Conservation (phyloP, 2,329 filamentous ascomycete species). For the Nothomitra cinnamomea region DNA sequence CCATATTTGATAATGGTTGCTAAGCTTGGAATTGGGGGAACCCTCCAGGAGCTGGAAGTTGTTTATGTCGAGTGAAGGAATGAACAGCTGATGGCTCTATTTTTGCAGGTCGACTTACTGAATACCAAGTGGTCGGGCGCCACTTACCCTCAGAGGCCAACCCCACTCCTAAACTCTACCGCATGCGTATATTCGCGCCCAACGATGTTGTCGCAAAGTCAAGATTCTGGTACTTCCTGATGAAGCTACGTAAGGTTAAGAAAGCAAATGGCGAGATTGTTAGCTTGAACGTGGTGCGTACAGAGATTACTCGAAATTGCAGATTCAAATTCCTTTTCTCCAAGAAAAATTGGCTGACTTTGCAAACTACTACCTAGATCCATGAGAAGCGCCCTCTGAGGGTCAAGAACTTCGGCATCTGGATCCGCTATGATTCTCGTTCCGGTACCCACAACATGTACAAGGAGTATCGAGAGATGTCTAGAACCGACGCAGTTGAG, state of each 20-base stretch:
- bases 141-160: constrained; percentile 96
- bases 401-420: constrained; percentile 99
- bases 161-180: constrained; percentile 96
- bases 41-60: background rate
- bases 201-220: constrained; percentile 98
- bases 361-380: constrained; percentile 42
- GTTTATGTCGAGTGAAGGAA: background rate
- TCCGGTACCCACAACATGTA: constrained; percentile 99
- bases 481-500: constrained; percentile 86
- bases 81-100: background rate
- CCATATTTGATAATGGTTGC: background rate
- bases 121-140: constrained; percentile 99
- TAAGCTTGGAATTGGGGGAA: background rate
- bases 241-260: constrained; percentile 99
- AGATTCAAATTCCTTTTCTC: background rate
- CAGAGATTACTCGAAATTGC: background rate
- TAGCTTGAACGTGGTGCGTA: constrained; percentile 79
- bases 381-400: constrained; percentile 97
- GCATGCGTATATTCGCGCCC: constrained; percentile 98
- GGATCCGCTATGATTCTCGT: constrained; percentile 99
- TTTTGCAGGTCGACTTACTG: constrained; percentile 82
- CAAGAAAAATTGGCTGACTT: background rate
- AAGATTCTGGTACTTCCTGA: constrained; percentile 99
- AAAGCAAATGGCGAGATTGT: constrained; percentile 99
- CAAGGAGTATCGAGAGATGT: constrained; percentile 99